These are phyloP conservation scores for Beauveria sp. DNA, from an alignment of 2,329 filamentous ascomycete genomes.

Conservation along the genomic window DNA sequence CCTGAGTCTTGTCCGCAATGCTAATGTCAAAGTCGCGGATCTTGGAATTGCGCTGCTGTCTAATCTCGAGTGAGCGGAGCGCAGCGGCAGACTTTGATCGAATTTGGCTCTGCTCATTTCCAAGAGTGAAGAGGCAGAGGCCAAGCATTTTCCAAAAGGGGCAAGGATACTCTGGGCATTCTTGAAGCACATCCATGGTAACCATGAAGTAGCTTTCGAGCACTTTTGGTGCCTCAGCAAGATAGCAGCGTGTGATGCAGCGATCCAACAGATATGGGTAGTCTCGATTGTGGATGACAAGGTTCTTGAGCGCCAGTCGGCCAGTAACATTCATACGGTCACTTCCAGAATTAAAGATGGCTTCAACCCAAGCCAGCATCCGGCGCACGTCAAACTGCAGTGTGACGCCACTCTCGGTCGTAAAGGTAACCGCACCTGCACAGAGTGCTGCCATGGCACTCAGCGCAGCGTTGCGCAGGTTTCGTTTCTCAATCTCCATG, in stretches of 20 bases:
- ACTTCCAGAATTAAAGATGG: conserved; percentile 86
- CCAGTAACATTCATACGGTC: conserved; percentile 90
- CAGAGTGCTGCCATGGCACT: conserved; percentile 95
- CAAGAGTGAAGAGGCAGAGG: conserved; percentile 83
- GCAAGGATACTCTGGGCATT: conserved; percentile 72
- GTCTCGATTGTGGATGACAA: conserved; percentile 85
- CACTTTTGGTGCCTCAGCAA: conserved; percentile 71
- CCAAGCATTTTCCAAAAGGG: conserved; percentile 88
- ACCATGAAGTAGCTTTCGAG: conserved; percentile 95
- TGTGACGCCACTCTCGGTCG: conserved; percentile 77
- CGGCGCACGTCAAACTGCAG: conserved; percentile 87
- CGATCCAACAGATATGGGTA: conserved; percentile 79
- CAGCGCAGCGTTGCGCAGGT: conserved; percentile 80
- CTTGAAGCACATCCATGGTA: conserved; percentile 76
- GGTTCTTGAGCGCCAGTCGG: conserved; percentile 76
- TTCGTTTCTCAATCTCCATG: conserved; percentile 95
- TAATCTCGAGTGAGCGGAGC: conserved; percentile 72
- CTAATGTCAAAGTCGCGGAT: conserved; percentile 97
- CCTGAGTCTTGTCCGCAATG: conserved; percentile 96
- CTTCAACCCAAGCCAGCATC: conserved; percentile 92
- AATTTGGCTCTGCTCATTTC: conserved; percentile 84
- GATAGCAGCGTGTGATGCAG: conserved; percentile 86
- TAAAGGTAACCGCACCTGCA: conserved; percentile 75
- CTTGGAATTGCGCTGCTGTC: conserved; percentile 72
- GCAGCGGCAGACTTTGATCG: conserved; percentile 80